These are phyloP conservation scores for Colletotrichum simmondsii DNA, from an alignment of 2,329 filamentous ascomycete species.

Conservation along the genomic window DNA sequence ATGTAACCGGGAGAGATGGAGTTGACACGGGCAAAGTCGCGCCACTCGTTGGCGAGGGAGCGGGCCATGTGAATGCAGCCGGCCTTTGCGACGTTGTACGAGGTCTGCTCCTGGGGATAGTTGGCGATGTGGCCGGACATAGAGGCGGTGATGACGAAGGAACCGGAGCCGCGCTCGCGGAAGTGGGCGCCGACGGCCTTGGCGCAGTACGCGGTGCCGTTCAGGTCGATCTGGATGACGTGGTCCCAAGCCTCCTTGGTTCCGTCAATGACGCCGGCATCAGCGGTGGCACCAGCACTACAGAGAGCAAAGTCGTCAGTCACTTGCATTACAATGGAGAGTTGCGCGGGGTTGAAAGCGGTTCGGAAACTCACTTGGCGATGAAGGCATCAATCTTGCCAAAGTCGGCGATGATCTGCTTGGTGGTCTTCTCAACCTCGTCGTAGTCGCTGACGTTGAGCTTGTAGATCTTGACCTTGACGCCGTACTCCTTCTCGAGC, in stretches of 20 bases:
- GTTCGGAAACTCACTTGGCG: slow-evolving; percentile 69
- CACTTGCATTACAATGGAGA: not conserved
- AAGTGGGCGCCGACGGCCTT: slow-evolving; percentile 73
- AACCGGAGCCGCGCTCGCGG: slow-evolving; percentile 70
- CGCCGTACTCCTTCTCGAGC: slow-evolving; percentile 72
- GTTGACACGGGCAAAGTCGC: slow-evolving; percentile 74
- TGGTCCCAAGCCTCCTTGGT: slow-evolving; percentile 74
- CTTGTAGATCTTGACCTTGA: slow-evolving; percentile 73
- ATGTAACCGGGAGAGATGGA: slow-evolving; percentile 76
- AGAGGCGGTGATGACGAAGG: slow-evolving; percentile 75
- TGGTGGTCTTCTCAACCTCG: slow-evolving; percentile 63
- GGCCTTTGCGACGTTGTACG: slow-evolving; percentile 74
- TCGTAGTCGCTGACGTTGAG: slow-evolving; percentile 66
- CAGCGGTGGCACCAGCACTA: slow-evolving; percentile 74
- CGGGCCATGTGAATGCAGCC: slow-evolving; percentile 60
- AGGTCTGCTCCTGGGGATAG: slow-evolving; percentile 74
- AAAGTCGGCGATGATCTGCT: slow-evolving; percentile 78
- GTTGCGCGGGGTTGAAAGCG: no score
- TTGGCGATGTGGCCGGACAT: slow-evolving; percentile 80
- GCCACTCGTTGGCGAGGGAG: slow-evolving; percentile 72
- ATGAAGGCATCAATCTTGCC: slow-evolving; percentile 80
- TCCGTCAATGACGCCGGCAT: slow-evolving; percentile 75
- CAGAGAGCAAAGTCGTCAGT: not conserved
- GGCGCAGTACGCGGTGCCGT: slow-evolving; percentile 78
- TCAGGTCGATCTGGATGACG: slow-evolving; percentile 72